Evolutionary conservation across 2,329 filamentous ascomycete species (phyloP).

Genomic region (Colletotrichum tropicale): DNA sequence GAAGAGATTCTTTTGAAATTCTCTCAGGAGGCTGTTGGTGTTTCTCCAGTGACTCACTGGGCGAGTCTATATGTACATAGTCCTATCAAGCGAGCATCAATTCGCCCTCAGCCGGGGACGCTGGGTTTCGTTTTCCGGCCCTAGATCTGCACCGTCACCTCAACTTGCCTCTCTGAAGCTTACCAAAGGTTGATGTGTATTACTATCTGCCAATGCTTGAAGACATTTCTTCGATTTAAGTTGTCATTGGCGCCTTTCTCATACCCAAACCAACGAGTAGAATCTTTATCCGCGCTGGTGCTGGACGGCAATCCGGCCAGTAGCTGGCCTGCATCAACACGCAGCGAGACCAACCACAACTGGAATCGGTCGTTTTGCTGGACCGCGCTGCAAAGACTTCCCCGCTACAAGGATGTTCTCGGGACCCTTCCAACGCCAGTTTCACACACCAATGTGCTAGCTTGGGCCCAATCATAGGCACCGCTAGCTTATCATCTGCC

Average conservation of each 20-base stretch:
- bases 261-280: background rate
- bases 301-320: background rate
- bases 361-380: background rate
- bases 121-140: background rate
- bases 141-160: background rate
- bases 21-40: background rate
- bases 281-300: background rate
- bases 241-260: background rate
- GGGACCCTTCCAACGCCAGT: background rate
- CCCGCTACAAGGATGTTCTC: conserved; percentile 2
- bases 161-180: background rate
- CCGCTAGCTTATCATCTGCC: conserved; percentile 1
- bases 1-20: background rate
- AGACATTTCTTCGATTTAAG: background rate
- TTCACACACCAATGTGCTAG: background rate
- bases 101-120: background rate
- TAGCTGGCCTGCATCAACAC: background rate
- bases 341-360: background rate
- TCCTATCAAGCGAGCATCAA: background rate
- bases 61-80: background rate
- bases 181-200: background rate
- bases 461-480: background rate
- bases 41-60: background rate
- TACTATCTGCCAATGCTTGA: background rate
- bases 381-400: background rate